phyloP scores from a whole-genome alignment of 208 protist genomes.

The Zelonia costaricensis region DNA sequence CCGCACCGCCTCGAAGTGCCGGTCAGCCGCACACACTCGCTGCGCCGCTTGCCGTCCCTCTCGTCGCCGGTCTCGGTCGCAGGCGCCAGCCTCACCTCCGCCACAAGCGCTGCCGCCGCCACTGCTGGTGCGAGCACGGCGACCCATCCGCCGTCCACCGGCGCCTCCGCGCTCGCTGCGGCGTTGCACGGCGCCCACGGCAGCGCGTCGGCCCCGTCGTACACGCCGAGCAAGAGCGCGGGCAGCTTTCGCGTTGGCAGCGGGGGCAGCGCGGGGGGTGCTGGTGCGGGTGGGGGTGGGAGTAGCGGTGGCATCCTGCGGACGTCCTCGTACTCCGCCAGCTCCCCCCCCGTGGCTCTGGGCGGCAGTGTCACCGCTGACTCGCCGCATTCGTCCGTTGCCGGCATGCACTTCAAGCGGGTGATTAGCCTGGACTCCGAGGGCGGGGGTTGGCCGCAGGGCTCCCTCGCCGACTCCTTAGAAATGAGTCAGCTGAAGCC shows the following conservation, averaged over 20 bases:
- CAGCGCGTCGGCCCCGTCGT: not conserved
- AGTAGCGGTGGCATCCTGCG: not conserved
- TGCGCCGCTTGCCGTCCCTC: constrained; percentile 26
- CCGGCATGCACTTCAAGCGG: constrained; percentile 31
- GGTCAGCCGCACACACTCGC: constrained; percentile 37
- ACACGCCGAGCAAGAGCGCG: constrained; percentile 5
- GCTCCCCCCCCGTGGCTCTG: constrained; percentile 2
- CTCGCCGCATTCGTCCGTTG: constrained; percentile 20
- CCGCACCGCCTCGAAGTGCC: constrained; percentile 33
- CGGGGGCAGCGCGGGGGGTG: constrained; percentile 2
- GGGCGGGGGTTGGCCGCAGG: constrained; percentile 19
- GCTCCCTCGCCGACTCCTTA: constrained; percentile 26
- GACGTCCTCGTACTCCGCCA: not conserved
- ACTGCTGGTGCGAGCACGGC: not conserved
- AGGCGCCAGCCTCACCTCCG: constrained; percentile 2
- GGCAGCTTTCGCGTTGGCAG: not conserved
- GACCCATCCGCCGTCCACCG: not conserved
- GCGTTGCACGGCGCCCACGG: not conserved
- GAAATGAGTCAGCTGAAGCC: constrained; percentile 26
- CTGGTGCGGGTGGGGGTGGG: too few relatives aligned
- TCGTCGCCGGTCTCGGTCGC: constrained; percentile 12
- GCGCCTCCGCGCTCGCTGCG: not conserved
- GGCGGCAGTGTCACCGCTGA: constrained; percentile 20
- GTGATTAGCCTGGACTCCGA: constrained; percentile 33
- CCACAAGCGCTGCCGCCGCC: not conserved